Conservation (phyloP, 768 basidiomycete species). For the Hydnomerulius pinastri region DNA sequence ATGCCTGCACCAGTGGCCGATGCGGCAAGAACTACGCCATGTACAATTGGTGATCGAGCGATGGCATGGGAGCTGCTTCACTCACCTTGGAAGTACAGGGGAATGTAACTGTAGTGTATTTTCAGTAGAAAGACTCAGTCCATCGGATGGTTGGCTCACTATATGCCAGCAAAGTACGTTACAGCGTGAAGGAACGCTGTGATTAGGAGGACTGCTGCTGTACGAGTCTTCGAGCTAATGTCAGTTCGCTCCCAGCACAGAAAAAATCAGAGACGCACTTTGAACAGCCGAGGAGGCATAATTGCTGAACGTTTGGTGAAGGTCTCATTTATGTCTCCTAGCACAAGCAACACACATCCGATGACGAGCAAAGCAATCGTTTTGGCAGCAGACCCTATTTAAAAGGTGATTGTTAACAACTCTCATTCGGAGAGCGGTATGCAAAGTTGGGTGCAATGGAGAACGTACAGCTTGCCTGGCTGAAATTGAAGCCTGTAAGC, state of each 20-base stretch:
- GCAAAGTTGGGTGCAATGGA: no score
- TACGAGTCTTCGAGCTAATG: conserved; percentile 55
- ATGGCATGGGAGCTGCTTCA: neutral
- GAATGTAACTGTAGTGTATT: conserved; percentile 50
- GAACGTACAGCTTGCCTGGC: conserved; percentile 66
- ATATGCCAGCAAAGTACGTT: conserved; percentile 53
- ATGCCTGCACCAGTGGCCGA: conserved; percentile 74
- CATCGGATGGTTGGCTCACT: conserved; percentile 9
- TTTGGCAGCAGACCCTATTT: conserved; percentile 53
- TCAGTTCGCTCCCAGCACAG: neutral
- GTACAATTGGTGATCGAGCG: neutral
- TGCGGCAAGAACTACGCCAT: conserved; percentile 67
- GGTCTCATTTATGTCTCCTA: conserved; percentile 55
- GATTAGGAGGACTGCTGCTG: conserved; percentile 61
- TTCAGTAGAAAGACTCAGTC: neutral
- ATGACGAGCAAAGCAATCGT: conserved; percentile 60
- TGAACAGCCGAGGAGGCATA: conserved; percentile 73
- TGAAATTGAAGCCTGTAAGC: conserved; percentile 70
- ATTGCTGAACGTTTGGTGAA: conserved; percentile 68
- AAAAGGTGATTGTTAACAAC: no score
- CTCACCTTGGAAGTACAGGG: conserved; percentile 65
- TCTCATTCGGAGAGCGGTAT: no score
- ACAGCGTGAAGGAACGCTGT: conserved; percentile 61
- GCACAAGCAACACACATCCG: conserved; percentile 52
- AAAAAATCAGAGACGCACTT: conserved; percentile 37